Percentiles rank a stretch among this genome's conserved stretches.
These are phyloP conservation scores for Eragrostis nindensis DNA, from an alignment of 176 grass and related monocot species.

Conservation along the genomic window DNA sequence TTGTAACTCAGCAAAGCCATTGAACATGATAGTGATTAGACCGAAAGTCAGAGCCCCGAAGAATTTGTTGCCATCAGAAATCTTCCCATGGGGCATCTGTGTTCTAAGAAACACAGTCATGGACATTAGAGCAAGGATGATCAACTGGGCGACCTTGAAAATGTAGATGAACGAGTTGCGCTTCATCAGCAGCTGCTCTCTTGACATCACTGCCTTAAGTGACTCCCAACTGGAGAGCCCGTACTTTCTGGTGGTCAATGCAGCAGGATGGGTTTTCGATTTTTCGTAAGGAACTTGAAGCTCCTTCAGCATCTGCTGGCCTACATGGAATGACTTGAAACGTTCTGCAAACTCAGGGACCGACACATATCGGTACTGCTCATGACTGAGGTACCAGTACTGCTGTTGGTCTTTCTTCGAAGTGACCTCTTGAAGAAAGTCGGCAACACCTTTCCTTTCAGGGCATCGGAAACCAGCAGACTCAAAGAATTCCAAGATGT, in stretches of 20 bases:
- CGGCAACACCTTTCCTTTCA: constrained; percentile 63
- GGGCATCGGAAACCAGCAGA: constrained; percentile 61
- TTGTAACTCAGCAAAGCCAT: constrained; percentile 56
- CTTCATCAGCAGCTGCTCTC: constrained; percentile 61
- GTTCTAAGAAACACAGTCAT: constrained; percentile 65
- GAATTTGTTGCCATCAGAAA: constrained; percentile 48
- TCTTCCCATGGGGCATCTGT: constrained; percentile 45
- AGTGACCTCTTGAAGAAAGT: constrained; percentile 78
- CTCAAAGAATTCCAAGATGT: constrained; percentile 66
- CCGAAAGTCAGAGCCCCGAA: constrained; percentile 49
- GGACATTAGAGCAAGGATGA: constrained; percentile 50
- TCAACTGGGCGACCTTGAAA: constrained; percentile 52
- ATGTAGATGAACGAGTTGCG: constrained; percentile 71
- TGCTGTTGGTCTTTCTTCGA: constrained; percentile 69
- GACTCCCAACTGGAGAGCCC: constrained; percentile 51
- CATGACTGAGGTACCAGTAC: constrained; percentile 52
- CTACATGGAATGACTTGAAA: constrained; percentile 53
- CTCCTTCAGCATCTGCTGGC: constrained; percentile 50
- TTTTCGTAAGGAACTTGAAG: constrained; percentile 45
- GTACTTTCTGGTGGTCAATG: constrained; percentile 49
- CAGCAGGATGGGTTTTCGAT: constrained; percentile 45
- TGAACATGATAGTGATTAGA: constrained; percentile 56
- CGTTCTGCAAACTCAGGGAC: constrained; percentile 49
- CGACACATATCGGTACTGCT: constrained; percentile 47
- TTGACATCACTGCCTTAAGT: constrained; percentile 50